These are phyloP conservation scores for Penicillium argentinense DNA, from an alignment of 495 filamentous ascomycete genomes.

Conservation along the genomic window DNA sequence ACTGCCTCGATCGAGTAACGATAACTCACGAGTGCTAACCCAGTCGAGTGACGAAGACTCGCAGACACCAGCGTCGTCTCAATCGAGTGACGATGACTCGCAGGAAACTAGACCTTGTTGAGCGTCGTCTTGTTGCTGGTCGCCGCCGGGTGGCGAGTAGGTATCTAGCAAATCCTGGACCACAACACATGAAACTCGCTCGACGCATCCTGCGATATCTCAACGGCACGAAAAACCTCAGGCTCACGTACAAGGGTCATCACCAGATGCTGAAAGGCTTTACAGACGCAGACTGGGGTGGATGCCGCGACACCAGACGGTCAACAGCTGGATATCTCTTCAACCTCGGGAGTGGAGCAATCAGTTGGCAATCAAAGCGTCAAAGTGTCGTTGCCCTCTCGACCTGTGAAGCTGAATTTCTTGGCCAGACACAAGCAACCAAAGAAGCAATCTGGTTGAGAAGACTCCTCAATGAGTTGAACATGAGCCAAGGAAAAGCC, in stretches of 20 bases:
- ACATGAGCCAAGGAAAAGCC: too few species aligned
- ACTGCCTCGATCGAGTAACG: constrained; percentile 12
- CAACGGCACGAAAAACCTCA: constrained; percentile 17
- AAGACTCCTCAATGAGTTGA: constrained; percentile 31
- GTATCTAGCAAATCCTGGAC: constrained; percentile 19
- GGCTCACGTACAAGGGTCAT: constrained; percentile 18
- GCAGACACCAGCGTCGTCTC: constrained; percentile 4
- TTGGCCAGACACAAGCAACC: constrained; percentile 31
- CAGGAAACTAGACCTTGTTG: constrained; percentile 11
- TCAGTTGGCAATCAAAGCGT: constrained; percentile 38
- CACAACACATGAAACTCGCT: constrained; percentile 17
- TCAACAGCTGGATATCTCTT: constrained; percentile 40
- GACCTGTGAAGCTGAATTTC: constrained; percentile 41
- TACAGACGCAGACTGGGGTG: constrained; percentile 26
- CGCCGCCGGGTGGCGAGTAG: constrained; percentile 16
- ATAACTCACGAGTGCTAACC: constrained; percentile 10
- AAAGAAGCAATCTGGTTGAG: constrained; percentile 42
- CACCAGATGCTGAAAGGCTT: constrained; percentile 16
- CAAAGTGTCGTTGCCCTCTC: constrained; percentile 35
- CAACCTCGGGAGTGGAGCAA: constrained; percentile 31
- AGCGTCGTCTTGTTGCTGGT: constrained; percentile 20
- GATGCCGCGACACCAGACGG: constrained; percentile 18
- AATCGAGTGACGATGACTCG: constrained; percentile 11
- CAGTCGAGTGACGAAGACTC: constrained; percentile 6
- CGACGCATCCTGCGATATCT: constrained; percentile 26